Base-by-base conservation (phyloP, 208 protist species). In the Crithidia expoeki region DNA sequence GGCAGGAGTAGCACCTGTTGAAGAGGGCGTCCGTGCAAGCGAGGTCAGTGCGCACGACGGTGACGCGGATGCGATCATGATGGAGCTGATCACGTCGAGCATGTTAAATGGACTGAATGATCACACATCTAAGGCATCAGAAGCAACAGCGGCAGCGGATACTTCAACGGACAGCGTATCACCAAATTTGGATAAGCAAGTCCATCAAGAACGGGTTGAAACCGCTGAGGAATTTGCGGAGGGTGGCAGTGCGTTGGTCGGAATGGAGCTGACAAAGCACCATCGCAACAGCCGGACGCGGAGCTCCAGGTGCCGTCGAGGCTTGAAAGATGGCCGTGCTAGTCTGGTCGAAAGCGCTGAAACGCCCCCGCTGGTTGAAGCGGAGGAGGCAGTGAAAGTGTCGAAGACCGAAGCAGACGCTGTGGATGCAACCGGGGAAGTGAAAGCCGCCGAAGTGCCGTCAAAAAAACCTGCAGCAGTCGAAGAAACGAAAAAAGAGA, bases 201-300 rank as follows among this genome's bases (percentile, higher is more conserved):
- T 42, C 36, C 50, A 25, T 17, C 52, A 60, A 27, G 30, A 30
- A 25, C 7, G 1, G 32, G 19, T 25, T 6, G 55, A 7, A 30
- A 25, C 7, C 23, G 25, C 5, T 4, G n/a, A 46, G 33, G 33
- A 46, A 6, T 17, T 12, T 16, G 46, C 25, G 19, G 42, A 55
- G 4, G 46, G 49, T 33, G 47, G 42, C 40, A 33, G 17, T 17
- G 42, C 1, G 12, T 27, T 55, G 30, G 47, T 44, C n/a, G 60
- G 47, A 0, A 32, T 56, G 30, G 10, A 55, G 46, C 0, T 44
- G 47, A 56, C 3, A 33, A 36, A 55, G 28, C 60, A 66, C n/a
- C 42, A 32, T 16, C 60, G 60, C 6, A 66, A 34, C 28, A 40
- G 30, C 21, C 60, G 60, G 3, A 56, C 60, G 30, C 60, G 60